Evolutionary conservation across 139 green algal genomes (phyloP).

Genomic region (Chlorella sp.): DNA sequence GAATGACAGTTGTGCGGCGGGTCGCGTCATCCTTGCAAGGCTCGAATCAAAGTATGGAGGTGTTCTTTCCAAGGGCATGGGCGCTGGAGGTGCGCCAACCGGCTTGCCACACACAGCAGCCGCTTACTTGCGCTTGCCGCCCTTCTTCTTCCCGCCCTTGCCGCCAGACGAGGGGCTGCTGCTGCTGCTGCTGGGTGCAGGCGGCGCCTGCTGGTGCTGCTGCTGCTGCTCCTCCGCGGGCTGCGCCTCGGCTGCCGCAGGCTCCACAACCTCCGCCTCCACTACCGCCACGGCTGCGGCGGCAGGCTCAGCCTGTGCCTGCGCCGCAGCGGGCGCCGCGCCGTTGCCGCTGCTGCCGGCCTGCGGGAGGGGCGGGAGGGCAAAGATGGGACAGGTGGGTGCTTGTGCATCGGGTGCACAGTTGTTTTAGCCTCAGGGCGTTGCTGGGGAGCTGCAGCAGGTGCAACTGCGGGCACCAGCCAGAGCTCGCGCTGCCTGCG

Average conservation of each 20-base stretch:
- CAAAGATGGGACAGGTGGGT: not conserved
- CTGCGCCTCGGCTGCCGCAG: not conserved
- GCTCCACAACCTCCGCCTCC: conserved; percentile 1
- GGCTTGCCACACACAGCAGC: too few species aligned
- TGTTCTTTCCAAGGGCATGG: too few species aligned
- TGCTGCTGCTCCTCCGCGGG: not conserved
- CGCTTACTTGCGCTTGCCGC: conserved; percentile 2
- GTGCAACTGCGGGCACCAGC: too few species aligned
- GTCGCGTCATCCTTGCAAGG: too few species aligned
- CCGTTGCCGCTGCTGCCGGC: conserved; percentile 15
- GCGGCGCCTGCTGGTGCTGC: not conserved
- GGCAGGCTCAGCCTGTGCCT: not conserved
- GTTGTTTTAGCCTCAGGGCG: too few species aligned
- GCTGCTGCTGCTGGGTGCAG: not conserved
- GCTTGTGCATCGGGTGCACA: too few species aligned
- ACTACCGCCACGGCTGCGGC: not conserved
- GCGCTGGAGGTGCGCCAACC: not conserved
- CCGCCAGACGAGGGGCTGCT: conserved; percentile 1
- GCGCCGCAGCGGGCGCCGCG: not conserved
- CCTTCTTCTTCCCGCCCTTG: conserved; percentile 34
- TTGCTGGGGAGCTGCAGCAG: too few species aligned
- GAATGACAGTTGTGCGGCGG: too few species aligned
- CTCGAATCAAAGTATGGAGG: too few species aligned
- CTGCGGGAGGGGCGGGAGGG: not conserved
- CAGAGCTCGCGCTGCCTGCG: not conserved